A percentile compares a stretch with the other conserved stretches of the same genome.
phyloP scores from a whole-genome alignment of 2,329 filamentous ascomycete genomes.

The Emericellopsis atlantica region DNA sequence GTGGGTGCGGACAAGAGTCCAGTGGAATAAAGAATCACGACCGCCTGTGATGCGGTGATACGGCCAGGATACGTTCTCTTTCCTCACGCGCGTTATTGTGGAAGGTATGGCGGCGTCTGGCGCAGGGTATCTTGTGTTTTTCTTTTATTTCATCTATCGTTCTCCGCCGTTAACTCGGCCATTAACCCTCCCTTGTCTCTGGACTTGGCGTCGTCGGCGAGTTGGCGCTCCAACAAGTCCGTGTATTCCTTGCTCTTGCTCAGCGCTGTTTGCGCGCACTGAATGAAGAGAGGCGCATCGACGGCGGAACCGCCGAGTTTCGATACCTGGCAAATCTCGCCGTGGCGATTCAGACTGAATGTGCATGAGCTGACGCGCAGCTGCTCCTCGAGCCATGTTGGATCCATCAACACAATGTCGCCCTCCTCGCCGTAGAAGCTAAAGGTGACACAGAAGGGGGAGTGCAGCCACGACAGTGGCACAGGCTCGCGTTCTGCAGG shows the following conservation, averaged over 20 bases:
- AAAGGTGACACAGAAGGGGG: slow-evolving; percentile 84
- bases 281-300: slow-evolving; percentile 65
- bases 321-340: slow-evolving; percentile 81
- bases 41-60: slow-evolving; percentile 82
- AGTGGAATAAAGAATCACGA: slow-evolving; percentile 90
- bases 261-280: slow-evolving; percentile 62
- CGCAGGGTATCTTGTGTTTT: slow-evolving; percentile 1
- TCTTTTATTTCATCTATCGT: slow-evolving; percentile 43
- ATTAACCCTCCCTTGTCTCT: slow-evolving; percentile 68
- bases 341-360: slow-evolving; percentile 77
- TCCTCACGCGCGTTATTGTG: neutral
- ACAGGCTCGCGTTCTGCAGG: slow-evolving; percentile 81
- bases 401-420: slow-evolving; percentile 56
- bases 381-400: slow-evolving; percentile 64
- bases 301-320: slow-evolving; percentile 80
- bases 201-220: slow-evolving; percentile 67
- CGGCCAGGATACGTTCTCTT: neutral
- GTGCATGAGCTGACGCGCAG: slow-evolving; percentile 61
- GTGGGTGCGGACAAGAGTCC: slow-evolving; percentile 83
- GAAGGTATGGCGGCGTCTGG: neutral
- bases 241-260: slow-evolving; percentile 73
- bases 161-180: slow-evolving; percentile 70
- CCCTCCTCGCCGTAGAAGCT: slow-evolving; percentile 67
- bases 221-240: slow-evolving; percentile 54
- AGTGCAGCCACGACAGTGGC: slow-evolving; percentile 79